A percentile compares a stretch with the other conserved stretches of the same genome.
These are phyloP conservation scores for Debaryomyces fabryi DNA, from an alignment of 1,139 yeast species.

Conservation along the genomic window DNA sequence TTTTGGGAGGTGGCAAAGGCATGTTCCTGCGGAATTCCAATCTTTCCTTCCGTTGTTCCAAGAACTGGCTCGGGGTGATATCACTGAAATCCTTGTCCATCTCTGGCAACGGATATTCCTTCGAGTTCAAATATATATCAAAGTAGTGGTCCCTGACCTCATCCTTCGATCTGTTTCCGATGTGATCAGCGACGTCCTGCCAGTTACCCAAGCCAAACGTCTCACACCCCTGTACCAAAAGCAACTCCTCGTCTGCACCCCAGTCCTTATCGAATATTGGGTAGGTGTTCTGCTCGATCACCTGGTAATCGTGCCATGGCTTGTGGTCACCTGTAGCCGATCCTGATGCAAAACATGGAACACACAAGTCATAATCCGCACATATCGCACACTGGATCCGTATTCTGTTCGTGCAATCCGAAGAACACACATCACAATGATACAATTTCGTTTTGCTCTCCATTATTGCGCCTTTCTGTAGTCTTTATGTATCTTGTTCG, in stretches of 20 bases:
- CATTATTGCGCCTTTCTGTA: conserved; percentile 17
- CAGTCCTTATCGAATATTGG: conserved; percentile 89
- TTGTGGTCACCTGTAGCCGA: conserved; percentile 79
- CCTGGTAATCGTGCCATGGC: conserved; percentile 91
- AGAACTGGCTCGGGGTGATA: conserved; percentile 69
- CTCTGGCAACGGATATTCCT: conserved; percentile 80
- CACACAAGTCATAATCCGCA: conserved; percentile 92
- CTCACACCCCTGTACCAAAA: conserved; percentile 89
- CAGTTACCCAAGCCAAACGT: conserved; percentile 92
- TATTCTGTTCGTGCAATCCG: conserved; percentile 91
- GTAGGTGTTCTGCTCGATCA: conserved; percentile 91
- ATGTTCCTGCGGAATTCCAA: conserved; percentile 69
- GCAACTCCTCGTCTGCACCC: conserved; percentile 98
- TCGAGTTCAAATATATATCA: conserved; percentile 66
- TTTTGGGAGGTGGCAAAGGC: conserved; percentile 76
- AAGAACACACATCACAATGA: conserved; percentile 94
- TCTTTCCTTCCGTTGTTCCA: conserved; percentile 67
- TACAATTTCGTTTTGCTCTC: conserved; percentile 52
- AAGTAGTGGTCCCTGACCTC: conserved; percentile 87
- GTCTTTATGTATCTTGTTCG: not conserved
- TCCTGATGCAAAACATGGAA: conserved; percentile 93
- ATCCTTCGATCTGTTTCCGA: conserved; percentile 89
- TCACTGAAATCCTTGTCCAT: conserved; percentile 67
- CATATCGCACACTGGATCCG: conserved; percentile 91
- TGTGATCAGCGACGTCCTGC: conserved; percentile 95